Percentiles rank a stretch among this genome's conserved stretches.
Evolutionary conservation across 306 rosid genomes (phyloP).

Genomic region (Inga oerstediana): DNA sequence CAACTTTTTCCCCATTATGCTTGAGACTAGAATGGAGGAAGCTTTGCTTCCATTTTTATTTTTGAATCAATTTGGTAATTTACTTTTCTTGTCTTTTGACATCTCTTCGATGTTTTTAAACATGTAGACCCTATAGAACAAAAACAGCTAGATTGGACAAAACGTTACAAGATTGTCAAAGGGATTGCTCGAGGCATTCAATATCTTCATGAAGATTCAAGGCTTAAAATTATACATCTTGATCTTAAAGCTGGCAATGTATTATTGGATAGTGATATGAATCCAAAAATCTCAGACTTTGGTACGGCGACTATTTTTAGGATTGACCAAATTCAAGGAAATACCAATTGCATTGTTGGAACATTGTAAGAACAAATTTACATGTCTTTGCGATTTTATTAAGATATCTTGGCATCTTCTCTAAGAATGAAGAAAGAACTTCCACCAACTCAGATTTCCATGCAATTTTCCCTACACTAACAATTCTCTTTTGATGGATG

Average conservation of each 20-base stretch:
- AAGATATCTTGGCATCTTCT: no score
- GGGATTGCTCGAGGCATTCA: conserved; percentile 59
- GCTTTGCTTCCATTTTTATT: background rate
- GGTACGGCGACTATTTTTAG: conserved; percentile 39
- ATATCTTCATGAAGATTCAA: conserved; percentile 63
- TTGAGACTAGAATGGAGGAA: background rate
- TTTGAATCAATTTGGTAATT: no score
- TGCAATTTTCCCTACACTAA: background rate
- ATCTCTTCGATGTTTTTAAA: background rate
- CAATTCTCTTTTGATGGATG: background rate
- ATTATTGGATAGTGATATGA: conserved; percentile 37
- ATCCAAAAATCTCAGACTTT: conserved; percentile 50
- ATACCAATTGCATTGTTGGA: conserved; percentile 32
- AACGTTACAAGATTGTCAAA: conserved; percentile 45
- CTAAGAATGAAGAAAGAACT: no score
- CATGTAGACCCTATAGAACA: conserved; percentile 38
- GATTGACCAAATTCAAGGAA: conserved; percentile 22
- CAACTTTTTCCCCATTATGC: background rate
- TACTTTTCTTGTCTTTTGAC: background rate
- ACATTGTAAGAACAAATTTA: conserved; percentile 38
- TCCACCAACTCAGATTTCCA: no score
- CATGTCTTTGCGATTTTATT: background rate
- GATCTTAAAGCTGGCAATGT: conserved; percentile 35
- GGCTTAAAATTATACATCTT: conserved; percentile 33
- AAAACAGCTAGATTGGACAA: conserved; percentile 48